A percentile compares a stretch with the other conserved stretches of the same genome.
Evolutionary conservation across 352 stramenopile genomes (phyloP).

Genomic region (Phytophthora meadii): DNA sequence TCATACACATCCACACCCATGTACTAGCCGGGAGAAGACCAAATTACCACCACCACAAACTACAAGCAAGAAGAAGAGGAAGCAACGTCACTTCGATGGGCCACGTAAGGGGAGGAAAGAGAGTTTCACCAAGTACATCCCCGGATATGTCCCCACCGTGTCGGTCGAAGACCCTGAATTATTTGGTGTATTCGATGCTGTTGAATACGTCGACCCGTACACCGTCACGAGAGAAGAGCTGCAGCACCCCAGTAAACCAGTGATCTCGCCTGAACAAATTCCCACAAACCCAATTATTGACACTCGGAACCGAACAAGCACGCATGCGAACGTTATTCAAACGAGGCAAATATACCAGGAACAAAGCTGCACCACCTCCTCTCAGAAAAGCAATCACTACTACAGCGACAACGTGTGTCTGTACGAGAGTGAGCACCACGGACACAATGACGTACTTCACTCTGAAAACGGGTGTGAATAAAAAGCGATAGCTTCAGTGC

Average conservation of each 20-base stretch:
- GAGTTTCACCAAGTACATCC: slow-evolving; percentile 2
- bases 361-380: not conserved
- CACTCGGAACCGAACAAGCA: not conserved
- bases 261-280: not conserved
- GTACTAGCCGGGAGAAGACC: too few species aligned
- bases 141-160: not conserved
- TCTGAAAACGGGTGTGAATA: too few species aligned
- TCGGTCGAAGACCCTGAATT: not conserved
- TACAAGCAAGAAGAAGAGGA: not conserved
- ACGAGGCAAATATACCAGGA: not conserved
- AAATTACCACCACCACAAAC: too few species aligned
- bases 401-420: too few species aligned
- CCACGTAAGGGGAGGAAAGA: not conserved
- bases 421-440: too few species aligned
- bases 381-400: too few species aligned
- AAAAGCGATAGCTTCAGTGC: too few species aligned
- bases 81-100: not conserved
- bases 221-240: not conserved
- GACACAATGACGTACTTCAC: too few species aligned
- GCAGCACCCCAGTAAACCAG: not conserved
- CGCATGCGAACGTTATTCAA: not conserved
- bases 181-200: not conserved
- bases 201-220: not conserved
- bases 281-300: not conserved
- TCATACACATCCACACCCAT: too few species aligned